phyloP scores from a whole-genome alignment of 306 rosid species.

The Adenanthera pavonina region DNA sequence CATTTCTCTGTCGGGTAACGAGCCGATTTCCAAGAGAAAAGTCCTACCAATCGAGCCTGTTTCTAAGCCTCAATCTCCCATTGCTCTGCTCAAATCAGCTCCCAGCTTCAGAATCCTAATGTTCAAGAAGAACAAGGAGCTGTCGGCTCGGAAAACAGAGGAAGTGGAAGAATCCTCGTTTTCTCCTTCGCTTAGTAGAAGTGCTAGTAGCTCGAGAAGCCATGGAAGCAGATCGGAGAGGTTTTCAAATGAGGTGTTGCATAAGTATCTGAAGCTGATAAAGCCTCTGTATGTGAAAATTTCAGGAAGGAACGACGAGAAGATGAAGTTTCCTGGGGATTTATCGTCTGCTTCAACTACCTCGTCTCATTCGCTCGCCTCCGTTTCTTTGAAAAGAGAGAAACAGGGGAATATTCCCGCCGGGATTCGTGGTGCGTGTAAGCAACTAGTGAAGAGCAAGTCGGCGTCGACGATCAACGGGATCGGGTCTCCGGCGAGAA shows the following conservation, averaged over 20 bases:
- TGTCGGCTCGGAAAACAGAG: not conserved
- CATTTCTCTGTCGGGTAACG: slow-evolving; percentile 47
- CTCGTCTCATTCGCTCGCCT: not conserved
- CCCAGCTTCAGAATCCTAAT: slow-evolving; percentile 10
- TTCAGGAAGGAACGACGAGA: slow-evolving; percentile 42
- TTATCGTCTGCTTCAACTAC: not conserved
- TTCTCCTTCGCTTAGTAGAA: slow-evolving; percentile 44
- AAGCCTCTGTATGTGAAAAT: slow-evolving; percentile 59
- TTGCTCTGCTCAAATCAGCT: slow-evolving; percentile 43
- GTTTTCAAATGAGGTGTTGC: slow-evolving; percentile 55
- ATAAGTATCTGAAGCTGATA: slow-evolving; percentile 60
- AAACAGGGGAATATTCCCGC: slow-evolving; percentile 37
- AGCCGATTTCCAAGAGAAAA: slow-evolving; percentile 74
- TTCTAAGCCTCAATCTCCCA: slow-evolving; percentile 88
- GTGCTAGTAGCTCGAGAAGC: slow-evolving; percentile 42
- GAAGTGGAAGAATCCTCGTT: slow-evolving; percentile 34
- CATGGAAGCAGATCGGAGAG: slow-evolving; percentile 41
- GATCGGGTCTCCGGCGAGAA: slow-evolving; percentile 49
- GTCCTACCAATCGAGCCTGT: slow-evolving; percentile 76
- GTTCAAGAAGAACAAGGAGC: slow-evolving; percentile 47
- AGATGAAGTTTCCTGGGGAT: not conserved
- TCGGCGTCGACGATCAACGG: slow-evolving; percentile 55
- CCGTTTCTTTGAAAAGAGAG: not conserved
- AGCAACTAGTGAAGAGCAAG: slow-evolving; percentile 75
- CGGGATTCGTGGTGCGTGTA: slow-evolving; percentile 60